Evolutionary conservation across 495 filamentous ascomycete species (phyloP), one percentile per base, ranked within the genome.

Genomic region (Tuber borchii): DNA sequence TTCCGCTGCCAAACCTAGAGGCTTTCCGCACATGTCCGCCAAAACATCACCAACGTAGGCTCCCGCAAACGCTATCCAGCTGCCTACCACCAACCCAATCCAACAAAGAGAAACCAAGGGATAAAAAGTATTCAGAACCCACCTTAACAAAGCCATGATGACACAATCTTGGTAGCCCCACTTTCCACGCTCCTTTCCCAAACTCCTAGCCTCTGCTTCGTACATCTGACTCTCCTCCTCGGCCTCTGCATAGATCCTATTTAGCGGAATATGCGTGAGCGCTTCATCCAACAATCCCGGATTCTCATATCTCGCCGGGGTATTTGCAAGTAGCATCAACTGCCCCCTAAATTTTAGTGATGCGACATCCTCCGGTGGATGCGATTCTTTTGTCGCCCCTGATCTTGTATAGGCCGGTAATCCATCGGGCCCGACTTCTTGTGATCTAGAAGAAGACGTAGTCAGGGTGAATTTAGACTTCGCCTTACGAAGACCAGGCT

Each of bases 151-250:
- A 76, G 95, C 92, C 80, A 91, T 90, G 79, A 99, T 91, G 44
- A 97, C 93, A 86, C 95, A 99, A 86, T 99, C 95, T 84, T 98
- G 96, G 82, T 97, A 97, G 20, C 93, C 94, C 96, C 96, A 99
- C 88, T 95, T 93, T 22, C 95, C 89, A 80, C 91, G 92, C 74
- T 89, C 89, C 71, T 90, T 88, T 3, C 91, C 92, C 82, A 97
- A 88, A 79, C 92, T 95, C 80, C 90, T 91, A 16, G 95, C 95
- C 83, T 95, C 89, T 1, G 93, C 95, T 79, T 91, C 89, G 75
- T 97, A 85, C 56, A 97, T 90, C 79, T 97, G 91, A 73, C 88
- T 89, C 83, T 98, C 94, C 80, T 98, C 94, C 82, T 98, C 93
- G 51, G 95, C 95, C 81, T 97, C 94, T 70, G 90, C 88, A 84